A percentile compares a stretch with the other conserved stretches of the same genome.
phyloP scores from a whole-genome alignment of 345 rosid genomes.

The Brassica carinata region DNA sequence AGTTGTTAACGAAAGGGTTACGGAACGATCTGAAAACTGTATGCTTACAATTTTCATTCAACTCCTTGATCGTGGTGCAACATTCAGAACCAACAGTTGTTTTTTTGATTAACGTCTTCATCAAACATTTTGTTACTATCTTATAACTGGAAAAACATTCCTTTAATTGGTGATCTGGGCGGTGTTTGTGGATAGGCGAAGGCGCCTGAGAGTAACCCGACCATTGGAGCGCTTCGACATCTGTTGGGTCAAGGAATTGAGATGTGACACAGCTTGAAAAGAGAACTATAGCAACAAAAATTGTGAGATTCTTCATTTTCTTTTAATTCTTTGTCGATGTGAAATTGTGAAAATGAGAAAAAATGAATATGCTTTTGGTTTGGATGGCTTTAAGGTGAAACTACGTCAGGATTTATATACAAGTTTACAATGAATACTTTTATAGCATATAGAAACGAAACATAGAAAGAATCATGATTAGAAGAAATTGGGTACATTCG shows the following conservation, averaged over 20 bases:
- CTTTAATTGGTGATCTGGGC: not conserved
- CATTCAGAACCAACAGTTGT: not conserved
- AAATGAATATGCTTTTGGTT: no score
- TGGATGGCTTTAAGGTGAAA: no score
- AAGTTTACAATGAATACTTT: not conserved
- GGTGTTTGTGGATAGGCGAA: not conserved
- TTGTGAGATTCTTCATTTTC: slow-evolving; percentile 2
- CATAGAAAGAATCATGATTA: not conserved
- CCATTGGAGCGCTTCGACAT: not conserved
- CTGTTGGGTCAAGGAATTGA: not conserved
- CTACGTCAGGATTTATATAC: not conserved
- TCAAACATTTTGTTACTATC: not conserved
- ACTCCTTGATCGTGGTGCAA: not conserved
- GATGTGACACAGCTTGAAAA: slow-evolving; percentile 20
- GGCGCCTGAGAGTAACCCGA: not conserved
- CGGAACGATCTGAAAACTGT: not conserved
- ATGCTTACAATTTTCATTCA: not conserved
- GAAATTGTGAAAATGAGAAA: not conserved
- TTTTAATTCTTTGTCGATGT: not conserved
- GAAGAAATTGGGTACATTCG: not conserved
- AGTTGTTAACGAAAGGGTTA: not conserved
- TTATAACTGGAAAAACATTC: slow-evolving; percentile 1
- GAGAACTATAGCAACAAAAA: not conserved
- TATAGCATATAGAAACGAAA: no score
- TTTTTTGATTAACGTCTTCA: not conserved